Evolutionary conservation across 345 rosid species (phyloP).

Genomic region (Salix dunnii): DNA sequence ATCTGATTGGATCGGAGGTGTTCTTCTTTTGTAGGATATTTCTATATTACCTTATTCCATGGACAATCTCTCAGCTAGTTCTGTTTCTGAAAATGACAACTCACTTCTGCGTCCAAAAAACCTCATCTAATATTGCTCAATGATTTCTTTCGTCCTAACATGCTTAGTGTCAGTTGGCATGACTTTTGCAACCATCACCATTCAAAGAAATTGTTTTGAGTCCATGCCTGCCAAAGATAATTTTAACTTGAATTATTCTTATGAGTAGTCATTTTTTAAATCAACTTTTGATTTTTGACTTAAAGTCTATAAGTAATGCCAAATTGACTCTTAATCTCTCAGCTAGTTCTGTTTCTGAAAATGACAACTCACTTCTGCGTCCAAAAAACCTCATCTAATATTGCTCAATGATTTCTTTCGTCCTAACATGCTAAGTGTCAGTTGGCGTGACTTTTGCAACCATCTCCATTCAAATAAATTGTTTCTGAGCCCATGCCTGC

Average conservation of each 20-base stretch:
- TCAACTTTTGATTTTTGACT: not conserved
- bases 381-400: not conserved
- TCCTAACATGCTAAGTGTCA: not conserved
- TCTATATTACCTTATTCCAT: not conserved
- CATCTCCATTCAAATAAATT: not conserved
- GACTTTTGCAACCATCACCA: not conserved
- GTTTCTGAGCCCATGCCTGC: not conserved
- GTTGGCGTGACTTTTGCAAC: not conserved
- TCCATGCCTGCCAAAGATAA: not conserved
- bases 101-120: not conserved
- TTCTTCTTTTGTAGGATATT: not conserved
- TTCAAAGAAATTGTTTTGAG: not conserved
- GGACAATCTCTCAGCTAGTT: conserved; percentile 2
- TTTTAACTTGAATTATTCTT: not conserved
- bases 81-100: not conserved
- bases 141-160: too few relatives aligned
- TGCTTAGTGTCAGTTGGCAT: not conserved
- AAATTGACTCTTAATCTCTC: not conserved
- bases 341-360: conserved; percentile 4
- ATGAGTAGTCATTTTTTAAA: not conserved
- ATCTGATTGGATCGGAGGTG: not conserved
- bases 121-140: not conserved
- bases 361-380: not conserved
- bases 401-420: not conserved
- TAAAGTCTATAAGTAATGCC: not conserved